Evolutionary conservation across 371 early-diverging fungal genomes (phyloP), one percentile per base, ranked within the genome.

Genomic region (Apophysomyces trapeziformis): DNA sequence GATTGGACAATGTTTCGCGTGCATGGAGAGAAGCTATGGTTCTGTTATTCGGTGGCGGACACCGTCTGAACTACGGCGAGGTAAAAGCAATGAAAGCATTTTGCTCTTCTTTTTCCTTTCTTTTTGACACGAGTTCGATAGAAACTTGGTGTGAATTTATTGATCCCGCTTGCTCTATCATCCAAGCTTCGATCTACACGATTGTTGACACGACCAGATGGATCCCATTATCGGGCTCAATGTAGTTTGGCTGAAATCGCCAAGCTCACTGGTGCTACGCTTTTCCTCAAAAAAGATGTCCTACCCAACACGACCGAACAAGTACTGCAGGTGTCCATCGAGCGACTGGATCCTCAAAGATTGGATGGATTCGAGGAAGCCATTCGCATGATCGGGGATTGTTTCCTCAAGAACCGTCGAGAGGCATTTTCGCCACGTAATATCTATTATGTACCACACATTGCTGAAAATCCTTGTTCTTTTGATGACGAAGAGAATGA

Each of bases 291-390:
- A 37, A 65, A 47, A 16, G 57, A 57, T 7, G 32, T 61, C 7
- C 36, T 74, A 2, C 61, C 61, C 9, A 66, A 68, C 45, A 66
- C 74, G 12, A 74, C 70, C 9, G 74, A 74, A 41, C 65, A 67
- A n/a, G 26, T 68, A 4, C 44, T 74, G 38, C 50, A 54, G 54
- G 57, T 74, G 11, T 60, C 60, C 18, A 39, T 74, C 16, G 13
- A 14, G 2, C 47, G 43, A 21, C 60, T 70, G 41, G 57, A 65
- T 18, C 26, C 18, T 5, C 54, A 58, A 8, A 36, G 47, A 4
- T 18, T 68, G 13, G 44, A 65, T n/a, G 18, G 21, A 16, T 74
- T 74, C 45, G 74, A 74, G 54, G 62, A 54, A 8, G 74, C 70
- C 16, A 65, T 74, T 3, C 8, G 21, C 9, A 43, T 68, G 57